phyloP scores from a whole-genome alignment of 2,329 filamentous ascomycete species.

The Aspergillus unguis region DNA sequence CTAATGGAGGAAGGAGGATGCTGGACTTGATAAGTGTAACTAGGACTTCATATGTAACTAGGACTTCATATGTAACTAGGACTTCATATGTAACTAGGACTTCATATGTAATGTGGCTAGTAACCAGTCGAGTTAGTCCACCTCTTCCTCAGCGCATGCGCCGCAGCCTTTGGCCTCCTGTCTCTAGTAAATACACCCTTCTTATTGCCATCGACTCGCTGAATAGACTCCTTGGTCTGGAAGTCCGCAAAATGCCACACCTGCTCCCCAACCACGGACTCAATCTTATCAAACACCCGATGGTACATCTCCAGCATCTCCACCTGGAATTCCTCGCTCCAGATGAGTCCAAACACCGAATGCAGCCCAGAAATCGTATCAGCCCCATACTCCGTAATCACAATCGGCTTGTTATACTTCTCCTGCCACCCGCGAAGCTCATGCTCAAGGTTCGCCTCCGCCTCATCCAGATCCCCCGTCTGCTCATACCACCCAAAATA shows the following conservation, averaged over 20 bases:
- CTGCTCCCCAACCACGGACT: slow-evolving; percentile 26
- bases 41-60: too few species aligned
- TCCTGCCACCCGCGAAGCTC: slow-evolving; percentile 24
- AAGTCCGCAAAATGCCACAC: slow-evolving; percentile 6
- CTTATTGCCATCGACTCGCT: slow-evolving; percentile 1
- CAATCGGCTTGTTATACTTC: slow-evolving; percentile 28
- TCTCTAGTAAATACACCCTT: slow-evolving; percentile 2
- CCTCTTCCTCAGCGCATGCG: not conserved
- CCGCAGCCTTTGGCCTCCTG: slow-evolving; percentile 1
- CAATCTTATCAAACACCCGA: slow-evolving; percentile 28
- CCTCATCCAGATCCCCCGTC: slow-evolving; percentile 18
- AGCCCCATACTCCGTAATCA: slow-evolving; percentile 30
- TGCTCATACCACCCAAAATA: not conserved
- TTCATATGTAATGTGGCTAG: not conserved
- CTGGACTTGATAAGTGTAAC: too few species aligned
- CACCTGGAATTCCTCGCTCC: slow-evolving; percentile 31
- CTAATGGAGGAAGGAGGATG: too few species aligned
- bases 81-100: too few species aligned
- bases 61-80: too few species aligned
- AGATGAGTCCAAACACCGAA: slow-evolving; percentile 22
- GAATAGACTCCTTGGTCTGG: not conserved
- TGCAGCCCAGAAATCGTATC: slow-evolving; percentile 29
- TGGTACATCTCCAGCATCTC: slow-evolving; percentile 27
- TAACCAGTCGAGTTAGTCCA: not conserved
- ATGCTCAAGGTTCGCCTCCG: slow-evolving; percentile 21